Evolutionary conservation across 176 grass and related monocot species (phyloP).

Genomic region (Eremochloa ophiuroides): DNA sequence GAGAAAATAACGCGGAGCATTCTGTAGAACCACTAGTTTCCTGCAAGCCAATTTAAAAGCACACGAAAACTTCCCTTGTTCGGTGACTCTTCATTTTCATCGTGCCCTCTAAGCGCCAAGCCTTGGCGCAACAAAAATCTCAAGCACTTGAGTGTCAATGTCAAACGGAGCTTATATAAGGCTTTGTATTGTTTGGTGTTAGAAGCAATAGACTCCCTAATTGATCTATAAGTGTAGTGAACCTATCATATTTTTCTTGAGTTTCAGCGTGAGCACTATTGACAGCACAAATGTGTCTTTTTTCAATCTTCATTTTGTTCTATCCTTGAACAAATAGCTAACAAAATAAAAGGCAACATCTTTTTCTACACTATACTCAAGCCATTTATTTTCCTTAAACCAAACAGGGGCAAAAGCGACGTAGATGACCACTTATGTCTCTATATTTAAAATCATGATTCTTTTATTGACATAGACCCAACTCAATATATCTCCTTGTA

Average conservation of each 20-base stretch:
- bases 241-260: no score
- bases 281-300: no score
- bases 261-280: no score
- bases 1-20: no score
- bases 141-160: background rate
- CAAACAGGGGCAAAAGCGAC: background rate
- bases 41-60: background rate
- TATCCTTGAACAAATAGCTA: background rate
- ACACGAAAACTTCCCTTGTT: background rate
- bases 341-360: no score
- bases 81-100: background rate
- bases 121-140: background rate
- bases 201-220: no score
- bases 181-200: no score
- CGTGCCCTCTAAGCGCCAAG: background rate
- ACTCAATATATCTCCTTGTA: background rate
- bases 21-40: background rate
- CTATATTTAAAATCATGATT: no score
- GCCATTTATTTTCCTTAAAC: background rate
- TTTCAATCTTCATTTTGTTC: background rate
- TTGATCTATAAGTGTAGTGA: background rate
- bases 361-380: no score
- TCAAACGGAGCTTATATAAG: background rate
- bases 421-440: no score
- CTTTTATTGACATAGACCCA: background rate